Percentiles rank a stretch among this genome's conserved stretches.
These are phyloP conservation scores for Rhizopogon vulgaris DNA, from an alignment of 768 basidiomycete species.

Conservation along the genomic window DNA sequence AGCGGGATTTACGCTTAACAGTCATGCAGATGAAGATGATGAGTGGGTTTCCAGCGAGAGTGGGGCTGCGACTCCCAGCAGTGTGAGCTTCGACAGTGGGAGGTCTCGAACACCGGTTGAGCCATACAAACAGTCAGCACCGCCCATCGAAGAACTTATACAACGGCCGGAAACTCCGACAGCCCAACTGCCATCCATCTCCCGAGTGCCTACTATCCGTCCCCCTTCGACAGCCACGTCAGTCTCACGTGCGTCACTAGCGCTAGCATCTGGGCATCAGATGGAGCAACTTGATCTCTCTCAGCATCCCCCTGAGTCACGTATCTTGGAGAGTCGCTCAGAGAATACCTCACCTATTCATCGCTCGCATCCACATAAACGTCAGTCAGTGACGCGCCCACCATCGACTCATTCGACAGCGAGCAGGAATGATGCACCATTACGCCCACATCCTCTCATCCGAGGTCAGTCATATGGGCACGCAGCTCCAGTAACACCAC, in stretches of 20 bases:
- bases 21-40: constrained; percentile 50
- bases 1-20: constrained; percentile 54
- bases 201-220: constrained; percentile 28
- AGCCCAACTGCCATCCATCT: constrained; percentile 16
- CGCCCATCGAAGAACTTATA: constrained; percentile 11
- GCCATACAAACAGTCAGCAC: constrained; percentile 11
- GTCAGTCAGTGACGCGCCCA: constrained; percentile 46
- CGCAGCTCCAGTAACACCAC: constrained; percentile 25
- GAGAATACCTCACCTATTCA: constrained; percentile 34
- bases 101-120: constrained; percentile 25
- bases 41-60: constrained; percentile 80
- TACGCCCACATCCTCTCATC: constrained; percentile 74
- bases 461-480: constrained; percentile 64
- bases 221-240: constrained; percentile 11
- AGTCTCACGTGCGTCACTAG: constrained; percentile 13
- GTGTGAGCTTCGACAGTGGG: constrained; percentile 38
- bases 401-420: constrained; percentile 58
- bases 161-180: constrained; percentile 25
- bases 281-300: constrained; percentile 7
- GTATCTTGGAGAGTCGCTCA: constrained; percentile 27
- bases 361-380: constrained; percentile 32
- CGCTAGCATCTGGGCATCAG: constrained; percentile 9
- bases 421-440: constrained; percentile 27
- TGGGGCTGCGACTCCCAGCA: constrained; percentile 62
- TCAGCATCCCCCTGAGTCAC: constrained; percentile 15